Conservation (phyloP, 768 basidiomycete species). For the Auricularia auricula-judae region DNA sequence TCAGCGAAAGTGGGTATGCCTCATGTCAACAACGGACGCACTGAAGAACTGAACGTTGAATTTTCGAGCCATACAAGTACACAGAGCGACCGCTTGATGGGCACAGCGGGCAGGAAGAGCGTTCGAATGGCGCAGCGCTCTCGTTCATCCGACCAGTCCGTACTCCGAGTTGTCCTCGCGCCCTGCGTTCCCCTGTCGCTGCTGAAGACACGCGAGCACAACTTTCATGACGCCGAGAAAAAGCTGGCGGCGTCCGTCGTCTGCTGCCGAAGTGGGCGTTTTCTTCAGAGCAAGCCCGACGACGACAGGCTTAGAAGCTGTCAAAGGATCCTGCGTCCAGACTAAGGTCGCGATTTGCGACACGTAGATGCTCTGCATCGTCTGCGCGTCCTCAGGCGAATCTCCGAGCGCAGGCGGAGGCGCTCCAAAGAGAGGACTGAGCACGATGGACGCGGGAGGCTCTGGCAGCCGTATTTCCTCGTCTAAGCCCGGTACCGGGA, state of each 20-base stretch:
- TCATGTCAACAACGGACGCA: too few species aligned
- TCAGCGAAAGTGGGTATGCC: too few species aligned
- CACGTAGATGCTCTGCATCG: slow-evolving; percentile 69
- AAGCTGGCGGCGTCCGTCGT: background rate
- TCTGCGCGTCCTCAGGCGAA: slow-evolving; percentile 54
- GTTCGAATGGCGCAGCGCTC: too few species aligned
- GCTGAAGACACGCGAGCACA: background rate
- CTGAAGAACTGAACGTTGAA: too few species aligned
- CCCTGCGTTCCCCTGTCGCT: background rate
- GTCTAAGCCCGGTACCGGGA: slow-evolving; percentile 6
- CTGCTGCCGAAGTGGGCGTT: slow-evolving; percentile 14
- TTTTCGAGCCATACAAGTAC: too few species aligned
- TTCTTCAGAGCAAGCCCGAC: slow-evolving; percentile 59
- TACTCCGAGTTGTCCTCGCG: too few species aligned
- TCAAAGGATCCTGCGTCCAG: slow-evolving; percentile 36
- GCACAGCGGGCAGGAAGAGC: too few species aligned
- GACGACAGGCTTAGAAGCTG: slow-evolving; percentile 46
- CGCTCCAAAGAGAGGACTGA: slow-evolving; percentile 67
- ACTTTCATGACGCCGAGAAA: background rate
- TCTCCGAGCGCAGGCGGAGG: slow-evolving; percentile 22
- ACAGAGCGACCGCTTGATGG: too few species aligned
- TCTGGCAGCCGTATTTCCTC: slow-evolving; percentile 30
- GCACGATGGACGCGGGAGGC: slow-evolving; percentile 61
- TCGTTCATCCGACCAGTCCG: too few species aligned
- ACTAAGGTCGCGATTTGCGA: slow-evolving; percentile 80